phyloP scores from a whole-genome alignment of 2,329 filamentous ascomycete species.

The Apiospora aurea region DNA sequence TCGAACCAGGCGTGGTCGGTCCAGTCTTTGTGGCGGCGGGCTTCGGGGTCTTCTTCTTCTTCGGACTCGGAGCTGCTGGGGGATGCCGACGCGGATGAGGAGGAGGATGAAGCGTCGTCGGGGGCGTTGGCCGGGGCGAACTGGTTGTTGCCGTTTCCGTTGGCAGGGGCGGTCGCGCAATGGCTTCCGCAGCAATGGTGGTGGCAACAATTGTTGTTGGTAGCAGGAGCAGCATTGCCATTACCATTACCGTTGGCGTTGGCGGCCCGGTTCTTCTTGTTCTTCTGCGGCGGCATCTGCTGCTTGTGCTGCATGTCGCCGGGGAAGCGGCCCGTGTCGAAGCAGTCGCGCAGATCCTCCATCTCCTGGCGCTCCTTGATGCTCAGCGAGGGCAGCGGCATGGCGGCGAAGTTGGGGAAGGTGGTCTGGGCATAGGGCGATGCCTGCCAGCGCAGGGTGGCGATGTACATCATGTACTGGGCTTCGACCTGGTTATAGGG shows the following conservation, averaged over 20 bases:
- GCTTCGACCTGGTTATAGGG: not conserved
- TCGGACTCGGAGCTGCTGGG: not conserved
- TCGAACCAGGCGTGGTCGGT: conserved; percentile 22
- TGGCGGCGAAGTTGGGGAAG: conserved; percentile 2
- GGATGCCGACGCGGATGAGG: not conserved
- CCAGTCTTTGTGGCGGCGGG: not conserved
- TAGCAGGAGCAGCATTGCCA: not conserved
- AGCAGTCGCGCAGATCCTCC: not conserved
- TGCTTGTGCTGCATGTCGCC: not conserved
- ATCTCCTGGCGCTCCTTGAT: conserved; percentile 51
- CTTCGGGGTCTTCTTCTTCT: not conserved
- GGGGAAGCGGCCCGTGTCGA: not conserved
- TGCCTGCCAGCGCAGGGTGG: not conserved
- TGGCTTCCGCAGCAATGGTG: not conserved
- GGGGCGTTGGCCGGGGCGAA: not conserved
- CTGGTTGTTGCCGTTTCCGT: not conserved
- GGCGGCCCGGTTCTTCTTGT: not conserved
- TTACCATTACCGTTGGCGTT: not conserved
- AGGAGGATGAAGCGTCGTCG: not conserved
- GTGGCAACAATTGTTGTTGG: not conserved
- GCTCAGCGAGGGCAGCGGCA: not conserved
- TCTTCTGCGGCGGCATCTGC: not conserved
- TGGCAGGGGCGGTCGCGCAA: not conserved
- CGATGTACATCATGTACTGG: conserved; percentile 4
- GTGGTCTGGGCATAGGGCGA: not conserved